These are phyloP conservation scores for Umbilicaria muhlenbergii DNA, from an alignment of 495 filamentous ascomycete species.

Conservation along the genomic window DNA sequence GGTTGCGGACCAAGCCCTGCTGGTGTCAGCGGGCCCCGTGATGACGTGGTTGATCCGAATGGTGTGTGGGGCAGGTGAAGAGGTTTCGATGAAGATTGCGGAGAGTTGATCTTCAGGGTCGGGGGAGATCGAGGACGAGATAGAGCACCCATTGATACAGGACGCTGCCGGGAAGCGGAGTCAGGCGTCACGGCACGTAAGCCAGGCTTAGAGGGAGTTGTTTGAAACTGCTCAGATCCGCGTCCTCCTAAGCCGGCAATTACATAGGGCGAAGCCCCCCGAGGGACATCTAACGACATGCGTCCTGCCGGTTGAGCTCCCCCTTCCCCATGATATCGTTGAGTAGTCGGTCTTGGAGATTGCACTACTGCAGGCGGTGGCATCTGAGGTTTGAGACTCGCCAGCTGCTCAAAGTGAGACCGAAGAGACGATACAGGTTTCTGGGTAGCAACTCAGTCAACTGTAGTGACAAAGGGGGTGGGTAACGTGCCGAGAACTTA, in stretches of 20 bases:
- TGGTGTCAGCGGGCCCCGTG: slow-evolving; percentile 10
- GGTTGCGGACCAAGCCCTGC: background rate
- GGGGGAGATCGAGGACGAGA: slow-evolving; percentile 49
- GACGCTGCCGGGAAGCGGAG: slow-evolving; percentile 13
- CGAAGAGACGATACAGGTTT: slow-evolving; percentile 81
- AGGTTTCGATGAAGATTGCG: slow-evolving; percentile 49
- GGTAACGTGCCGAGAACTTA: slow-evolving; percentile 17
- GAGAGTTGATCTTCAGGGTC: slow-evolving; percentile 56
- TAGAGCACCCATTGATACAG: slow-evolving; percentile 36
- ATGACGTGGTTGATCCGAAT: slow-evolving; percentile 8
- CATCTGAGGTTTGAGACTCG: slow-evolving; percentile 32
- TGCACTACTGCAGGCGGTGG: slow-evolving; percentile 20
- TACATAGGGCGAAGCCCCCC: slow-evolving; percentile 26
- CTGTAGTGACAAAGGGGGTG: slow-evolving; percentile 9
- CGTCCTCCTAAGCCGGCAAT: slow-evolving; percentile 3
- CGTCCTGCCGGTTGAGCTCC: slow-evolving; percentile 30
- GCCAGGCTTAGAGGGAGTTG: background rate
- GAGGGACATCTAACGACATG: slow-evolving; percentile 37
- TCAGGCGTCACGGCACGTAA: slow-evolving; percentile 1
- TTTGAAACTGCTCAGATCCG: background rate
- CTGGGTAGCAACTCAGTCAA: slow-evolving; percentile 14
- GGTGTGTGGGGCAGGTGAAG: slow-evolving; percentile 9
- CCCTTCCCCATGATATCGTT: slow-evolving; percentile 27
- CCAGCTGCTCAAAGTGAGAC: slow-evolving; percentile 84
- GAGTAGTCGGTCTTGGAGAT: slow-evolving; percentile 20